These are phyloP conservation scores for Pisolithus sp. DNA, from an alignment of 768 basidiomycete genomes.

Conservation along the genomic window DNA sequence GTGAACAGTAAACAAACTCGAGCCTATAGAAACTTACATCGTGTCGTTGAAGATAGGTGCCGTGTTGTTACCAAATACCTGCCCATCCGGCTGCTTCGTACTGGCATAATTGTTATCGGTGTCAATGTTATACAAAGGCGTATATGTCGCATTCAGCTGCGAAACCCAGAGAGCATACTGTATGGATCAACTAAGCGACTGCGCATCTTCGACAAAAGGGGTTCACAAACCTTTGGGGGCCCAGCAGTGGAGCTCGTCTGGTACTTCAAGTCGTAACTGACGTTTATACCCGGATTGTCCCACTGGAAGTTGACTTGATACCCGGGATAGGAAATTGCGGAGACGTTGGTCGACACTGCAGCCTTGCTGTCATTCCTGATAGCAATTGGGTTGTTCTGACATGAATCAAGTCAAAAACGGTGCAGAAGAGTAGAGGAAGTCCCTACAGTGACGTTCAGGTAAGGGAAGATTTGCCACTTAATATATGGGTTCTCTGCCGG, in stretches of 20 bases:
- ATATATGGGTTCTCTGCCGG: conserved; percentile 47
- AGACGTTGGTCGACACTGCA: conserved; percentile 50
- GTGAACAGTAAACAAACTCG: neutral
- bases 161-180: conserved; percentile 53
- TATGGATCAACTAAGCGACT: neutral
- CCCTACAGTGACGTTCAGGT: conserved; percentile 40
- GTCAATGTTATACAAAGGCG: conserved; percentile 37
- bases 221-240: conserved; percentile 29
- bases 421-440: conserved; percentile 1
- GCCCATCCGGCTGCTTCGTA: conserved; percentile 43
- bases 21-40: conserved; percentile 11
- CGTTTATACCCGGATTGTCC: conserved; percentile 49
- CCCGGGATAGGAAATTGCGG: conserved; percentile 42
- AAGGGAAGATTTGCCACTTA: conserved; percentile 51
- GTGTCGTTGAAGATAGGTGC: conserved; percentile 47
- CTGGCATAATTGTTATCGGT: conserved; percentile 37
- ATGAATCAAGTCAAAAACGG: neutral
- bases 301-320: conserved; percentile 42
- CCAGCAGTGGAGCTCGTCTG: conserved; percentile 44
- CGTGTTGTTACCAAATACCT: conserved; percentile 37
- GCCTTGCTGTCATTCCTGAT: conserved; percentile 36
- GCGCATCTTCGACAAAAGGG: neutral
- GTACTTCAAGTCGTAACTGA: conserved; percentile 46
- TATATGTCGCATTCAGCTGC: conserved; percentile 57
- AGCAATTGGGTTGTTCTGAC: conserved; percentile 29